Base-by-base conservation (phyloP, 768 basidiomycete species). In the Tylopilus balloui region DNA sequence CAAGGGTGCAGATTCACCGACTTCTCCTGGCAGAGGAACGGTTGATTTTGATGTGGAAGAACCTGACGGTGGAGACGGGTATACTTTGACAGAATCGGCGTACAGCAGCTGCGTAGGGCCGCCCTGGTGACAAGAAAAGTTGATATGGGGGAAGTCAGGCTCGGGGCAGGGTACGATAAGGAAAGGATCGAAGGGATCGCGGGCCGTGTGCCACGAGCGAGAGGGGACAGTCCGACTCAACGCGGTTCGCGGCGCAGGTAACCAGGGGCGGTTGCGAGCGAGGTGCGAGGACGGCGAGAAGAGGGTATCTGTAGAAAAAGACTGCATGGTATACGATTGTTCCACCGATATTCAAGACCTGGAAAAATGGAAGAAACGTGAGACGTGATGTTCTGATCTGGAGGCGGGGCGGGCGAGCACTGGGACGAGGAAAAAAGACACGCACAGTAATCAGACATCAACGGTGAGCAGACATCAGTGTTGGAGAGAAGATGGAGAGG, bases 261-360 rank as follows among this genome's bases (percentile, higher is more conserved):
- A 12, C 60, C 60, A 56, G 34, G 49, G 21, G 32, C 34, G 45
- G 48, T 42, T 37, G 35, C 51, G 47, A 42, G 52, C 25, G 19
- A 54, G 44, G 32, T 51, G 45, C 24, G 57, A 44, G 21, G 60
- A 47, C 21, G 61, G 52, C 23, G 59, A 53, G 34, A 46, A 49
- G 14, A 55, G 61, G 61, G 67, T 57, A 59, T 69, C 57, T 62
- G 62, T n/a, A 47, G 67, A 47, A 45, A 50, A 59, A 34, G 48
- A 47, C 50, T 61, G 65, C 65, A 67, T 67, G 62, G 62, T 67
- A 65, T 67, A 58, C 61, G 57, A 54, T 55, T 50, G 52, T 62
- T 65, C 54, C 52, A 61, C 51, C 60, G 54, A 62, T 58, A 66
- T 62, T 61, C 64, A 68, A 66, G 57, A 64, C 55, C 66, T 66